Base-by-base conservation (phyloP, 228 moss, liverwort and hornwort species). In the Sphagnum magellanicum region DNA sequence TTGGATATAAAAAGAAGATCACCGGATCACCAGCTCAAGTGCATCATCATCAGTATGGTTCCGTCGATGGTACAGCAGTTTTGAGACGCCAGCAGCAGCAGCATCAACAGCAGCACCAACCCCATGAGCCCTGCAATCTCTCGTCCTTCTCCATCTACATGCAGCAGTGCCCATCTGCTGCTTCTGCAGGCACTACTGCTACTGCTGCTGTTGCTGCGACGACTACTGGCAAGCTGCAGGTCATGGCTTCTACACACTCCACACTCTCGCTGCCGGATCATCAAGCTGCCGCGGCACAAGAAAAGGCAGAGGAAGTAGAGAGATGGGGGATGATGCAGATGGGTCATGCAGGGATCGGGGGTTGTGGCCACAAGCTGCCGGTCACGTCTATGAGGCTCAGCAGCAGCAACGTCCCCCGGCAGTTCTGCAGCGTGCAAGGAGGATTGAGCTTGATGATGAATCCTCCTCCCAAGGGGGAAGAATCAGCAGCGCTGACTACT, bases 1-100 rank as follows among this genome's bases (percentile, higher is more conserved):
- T 86, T 69, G 77, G 75, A 3, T 83, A 82, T 77, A 82, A 61
- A 75, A n/a, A 61, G 72, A 16, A 72, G 74, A 55, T 74, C 74
- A 16, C 80, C 75, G 61, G 72, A 64, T 72, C 70, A 79, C 1
- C 83, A 83, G 78, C 82, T 71, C 59, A 74, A 70, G 69, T 55
- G 74, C 75, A 76, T 60, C 80, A 76, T 50, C 70, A 78, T 47
- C 46, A 77, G 10, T n/a, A 75, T 13, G 79, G 76, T 51, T 78
- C 55, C 12, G 55, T 55, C 12, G 55, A 12, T 55, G 32, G 32
- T 32, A 32, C 32, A 32, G 32, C 32, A 32, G 32, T 32, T 32
- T 32, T 32, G 32, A 32, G 32, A 32, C 32, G 32, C 32, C 32
- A 32, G 32, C 32, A 32, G 32, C 32, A 32, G 32, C 32, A 32